A percentile compares a stretch with the other conserved stretches of the same genome.
These are phyloP conservation scores for Globisporangium orthogonon DNA, from an alignment of 352 stramenopile genomes.

Conservation along the genomic window DNA sequence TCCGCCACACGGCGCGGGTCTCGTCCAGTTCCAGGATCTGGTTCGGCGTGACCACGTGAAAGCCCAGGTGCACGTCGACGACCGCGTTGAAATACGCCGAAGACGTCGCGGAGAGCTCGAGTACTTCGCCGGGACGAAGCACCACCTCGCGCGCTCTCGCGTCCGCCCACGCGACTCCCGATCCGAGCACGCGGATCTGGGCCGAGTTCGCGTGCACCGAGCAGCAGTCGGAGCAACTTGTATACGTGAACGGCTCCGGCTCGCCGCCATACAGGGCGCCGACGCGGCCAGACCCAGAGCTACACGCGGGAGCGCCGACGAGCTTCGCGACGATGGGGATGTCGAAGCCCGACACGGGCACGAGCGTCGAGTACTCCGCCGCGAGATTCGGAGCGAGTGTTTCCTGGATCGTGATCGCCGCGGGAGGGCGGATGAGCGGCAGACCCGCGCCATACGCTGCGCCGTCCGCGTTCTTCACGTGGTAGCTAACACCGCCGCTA, in stretches of 20 bases:
- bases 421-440: slow-evolving; percentile 27
- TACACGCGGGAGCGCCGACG: slow-evolving; percentile 51
- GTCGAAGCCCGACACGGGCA: slow-evolving; percentile 45
- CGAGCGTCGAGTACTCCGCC: slow-evolving; percentile 27
- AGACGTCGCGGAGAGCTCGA: slow-evolving; percentile 43
- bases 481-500: slow-evolving; percentile 20
- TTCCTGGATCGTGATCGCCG: slow-evolving; percentile 12
- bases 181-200: slow-evolving; percentile 32
- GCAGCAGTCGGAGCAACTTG: slow-evolving; percentile 59
- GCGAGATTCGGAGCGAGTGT: slow-evolving; percentile 27
- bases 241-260: slow-evolving; percentile 38
- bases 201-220: slow-evolving; percentile 47
- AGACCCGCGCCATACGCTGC: slow-evolving; percentile 17
- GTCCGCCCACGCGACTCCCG: slow-evolving; percentile 23
- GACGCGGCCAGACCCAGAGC: slow-evolving; percentile 41
- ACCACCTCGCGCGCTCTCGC: slow-evolving; percentile 32
- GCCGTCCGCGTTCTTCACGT: slow-evolving; percentile 37
- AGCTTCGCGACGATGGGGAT: slow-evolving; percentile 60
- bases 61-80: slow-evolving; percentile 58
- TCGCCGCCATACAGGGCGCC: slow-evolving; percentile 47
- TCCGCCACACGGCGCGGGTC: slow-evolving; percentile 43
- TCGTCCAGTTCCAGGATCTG: slow-evolving; percentile 48
- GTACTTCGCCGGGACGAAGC: slow-evolving; percentile 30
- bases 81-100: slow-evolving; percentile 53
- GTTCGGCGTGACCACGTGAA: slow-evolving; percentile 68